phyloP scores from a whole-genome alignment of 176 grass and related monocot species.

The Cenchrus fungigraminus region DNA sequence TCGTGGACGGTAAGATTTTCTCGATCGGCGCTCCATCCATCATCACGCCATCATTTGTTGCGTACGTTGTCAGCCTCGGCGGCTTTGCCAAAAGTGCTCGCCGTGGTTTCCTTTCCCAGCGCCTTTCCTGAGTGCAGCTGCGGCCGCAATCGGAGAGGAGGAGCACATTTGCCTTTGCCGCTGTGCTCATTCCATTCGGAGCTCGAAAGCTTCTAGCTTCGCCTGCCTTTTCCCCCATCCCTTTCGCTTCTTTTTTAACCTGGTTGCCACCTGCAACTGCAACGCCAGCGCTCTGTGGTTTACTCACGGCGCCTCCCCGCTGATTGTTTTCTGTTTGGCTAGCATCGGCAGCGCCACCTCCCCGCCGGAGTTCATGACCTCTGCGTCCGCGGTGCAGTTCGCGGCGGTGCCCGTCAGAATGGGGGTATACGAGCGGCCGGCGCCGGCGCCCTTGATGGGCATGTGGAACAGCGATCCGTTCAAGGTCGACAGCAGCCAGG shows the following conservation, averaged over 20 bases:
- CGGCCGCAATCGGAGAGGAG: background rate
- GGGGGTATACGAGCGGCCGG: conserved; percentile 64
- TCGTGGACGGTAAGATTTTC: background rate
- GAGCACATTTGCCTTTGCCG: conserved; percentile 26
- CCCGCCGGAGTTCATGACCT: conserved; percentile 71
- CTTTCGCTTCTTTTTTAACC: background rate
- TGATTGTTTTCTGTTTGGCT: background rate
- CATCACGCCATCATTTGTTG: conserved; percentile 36
- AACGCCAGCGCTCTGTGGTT: background rate
- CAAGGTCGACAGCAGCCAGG: conserved; percentile 69
- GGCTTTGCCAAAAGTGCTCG: conserved; percentile 35
- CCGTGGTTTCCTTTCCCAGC: conserved; percentile 1
- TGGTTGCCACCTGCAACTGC: background rate
- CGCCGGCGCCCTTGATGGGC: conserved; percentile 36
- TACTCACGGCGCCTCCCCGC: background rate
- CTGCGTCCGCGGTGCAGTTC: conserved; percentile 71
- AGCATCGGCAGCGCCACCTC: conserved; percentile 43
- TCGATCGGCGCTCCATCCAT: background rate
- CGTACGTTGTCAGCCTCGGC: conserved; percentile 33
- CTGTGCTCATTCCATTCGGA: conserved; percentile 32
- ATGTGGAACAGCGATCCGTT: conserved; percentile 74
- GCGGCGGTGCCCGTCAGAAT: conserved; percentile 56
- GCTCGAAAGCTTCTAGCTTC: background rate
- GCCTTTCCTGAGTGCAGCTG: background rate
- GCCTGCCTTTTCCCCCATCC: no score